Base-by-base conservation (phyloP, 768 basidiomycete genomes). In the Zangia roseola region DNA sequence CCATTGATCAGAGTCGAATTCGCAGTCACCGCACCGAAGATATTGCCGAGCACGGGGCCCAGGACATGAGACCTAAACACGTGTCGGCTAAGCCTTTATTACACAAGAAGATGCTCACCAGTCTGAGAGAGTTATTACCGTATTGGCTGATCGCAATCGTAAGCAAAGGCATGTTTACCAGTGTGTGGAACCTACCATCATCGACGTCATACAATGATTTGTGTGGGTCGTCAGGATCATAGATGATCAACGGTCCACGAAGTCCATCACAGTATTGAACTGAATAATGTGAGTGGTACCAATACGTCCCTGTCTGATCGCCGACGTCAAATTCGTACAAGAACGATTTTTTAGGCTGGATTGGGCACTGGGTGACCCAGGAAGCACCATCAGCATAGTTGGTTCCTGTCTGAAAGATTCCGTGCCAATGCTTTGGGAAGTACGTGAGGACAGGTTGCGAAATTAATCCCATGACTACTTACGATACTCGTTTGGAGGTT, bases 101-200 rank as follows among this genome's bases (percentile, higher is more conserved):
- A 13, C 5, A 39, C n/a, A 19, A 1, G 17, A 24, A n/a, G 26
- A 21, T 20, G 6, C 53, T 23, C 43, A 65, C 78, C 78, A 80
- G 40, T 81, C 79, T 0, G 75, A 64, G 25, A 80, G 65, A 1
- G 79, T 78, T 46, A 80, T 76, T 3, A 80, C 58, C 1, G 79
- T 79, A 9, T 9, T 50, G 50, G 71, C 73, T 63, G 33, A 34
- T 42, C 8, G 16, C 20, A 54, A 37, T 43, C 14, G 23, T 7
- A 9, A 7, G 14, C 1, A 4, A 21, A 1, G n/a, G n/a, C n/a
- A n/a, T n/a, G n/a, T n/a, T n/a, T n/a, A n/a, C n/a, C 14, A 10
- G 8, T 19, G 33, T 23, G 36, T 9, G 21, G 5, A 44, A 28
- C 49, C 39, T 40, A 72, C 75, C 74, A 60, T 79, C 68, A 55